Conservation (phyloP, 2,329 filamentous ascomycete species). For the Venturia carpophila region DNA sequence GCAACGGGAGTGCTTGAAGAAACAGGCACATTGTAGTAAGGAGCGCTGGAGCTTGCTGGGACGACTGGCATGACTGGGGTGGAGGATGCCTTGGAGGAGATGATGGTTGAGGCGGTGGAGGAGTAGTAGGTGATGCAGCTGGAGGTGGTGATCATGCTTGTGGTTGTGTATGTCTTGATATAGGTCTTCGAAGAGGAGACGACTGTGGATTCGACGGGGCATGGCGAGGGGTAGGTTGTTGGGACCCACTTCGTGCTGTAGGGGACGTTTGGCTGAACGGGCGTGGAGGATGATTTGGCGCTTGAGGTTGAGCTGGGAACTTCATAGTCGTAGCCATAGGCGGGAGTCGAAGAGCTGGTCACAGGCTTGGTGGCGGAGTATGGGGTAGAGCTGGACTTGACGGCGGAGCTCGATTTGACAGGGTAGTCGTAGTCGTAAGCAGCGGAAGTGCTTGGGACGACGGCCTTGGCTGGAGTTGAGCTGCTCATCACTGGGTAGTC, state of each 20-base stretch:
- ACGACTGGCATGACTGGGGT: neutral
- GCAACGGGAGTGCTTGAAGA: neutral
- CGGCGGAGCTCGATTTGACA: neutral
- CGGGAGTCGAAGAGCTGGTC: neutral
- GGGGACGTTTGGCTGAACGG: neutral
- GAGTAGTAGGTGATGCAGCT: conserved; percentile 4
- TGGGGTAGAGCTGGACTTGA: neutral
- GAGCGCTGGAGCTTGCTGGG: neutral
- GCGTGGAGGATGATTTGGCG: neutral
- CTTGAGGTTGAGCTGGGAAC: neutral
- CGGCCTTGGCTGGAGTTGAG: neutral
- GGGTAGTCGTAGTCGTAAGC: neutral
- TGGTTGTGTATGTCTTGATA: neutral
- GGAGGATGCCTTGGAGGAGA: neutral
- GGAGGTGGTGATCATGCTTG: neutral
- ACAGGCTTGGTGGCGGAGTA: neutral
- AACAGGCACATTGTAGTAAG: neutral
- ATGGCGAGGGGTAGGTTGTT: neutral
- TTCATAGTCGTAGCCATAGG: neutral
- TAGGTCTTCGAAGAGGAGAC: neutral
- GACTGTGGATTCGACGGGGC: neutral
- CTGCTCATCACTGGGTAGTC: neutral
- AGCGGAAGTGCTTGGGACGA: neutral
- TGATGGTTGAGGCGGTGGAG: neutral
- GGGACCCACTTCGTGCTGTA: conserved; percentile 7